Evolutionary conservation across 2,329 filamentous ascomycete species (phyloP).

Genomic region (Pestalotiopsis sp.): DNA sequence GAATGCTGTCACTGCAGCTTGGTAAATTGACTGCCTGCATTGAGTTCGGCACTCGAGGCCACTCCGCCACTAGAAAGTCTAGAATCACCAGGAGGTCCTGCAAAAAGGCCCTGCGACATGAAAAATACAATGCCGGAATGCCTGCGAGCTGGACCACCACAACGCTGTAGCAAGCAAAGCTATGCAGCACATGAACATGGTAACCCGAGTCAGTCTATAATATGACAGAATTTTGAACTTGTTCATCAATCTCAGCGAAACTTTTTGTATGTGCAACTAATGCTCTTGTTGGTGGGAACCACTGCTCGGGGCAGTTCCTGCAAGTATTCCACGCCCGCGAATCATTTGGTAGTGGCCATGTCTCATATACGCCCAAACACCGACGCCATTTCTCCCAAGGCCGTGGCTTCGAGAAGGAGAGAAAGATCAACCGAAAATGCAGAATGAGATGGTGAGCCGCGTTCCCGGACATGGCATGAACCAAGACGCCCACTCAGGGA

Average conservation of each 20-base stretch:
- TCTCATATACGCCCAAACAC: conserved; percentile 28
- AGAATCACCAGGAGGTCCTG: neutral
- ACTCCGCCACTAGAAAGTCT: neutral
- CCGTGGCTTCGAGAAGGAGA: conserved; percentile 22
- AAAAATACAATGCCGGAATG: neutral
- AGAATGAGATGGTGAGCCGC: neutral
- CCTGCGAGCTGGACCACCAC: neutral
- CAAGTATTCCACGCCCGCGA: conserved; percentile 28
- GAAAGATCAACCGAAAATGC: conserved; percentile 31
- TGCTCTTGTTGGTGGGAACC: neutral
- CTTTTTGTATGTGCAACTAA: neutral
- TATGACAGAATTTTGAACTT: neutral
- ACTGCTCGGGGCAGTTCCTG: conserved; percentile 24
- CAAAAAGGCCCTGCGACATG: neutral
- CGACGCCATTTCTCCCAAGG: conserved; percentile 26
- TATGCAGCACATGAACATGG: conserved; percentile 9
- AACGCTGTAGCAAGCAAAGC: neutral
- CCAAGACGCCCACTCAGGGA: conserved; percentile 16
- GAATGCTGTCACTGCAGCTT: neutral
- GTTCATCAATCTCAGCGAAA: neutral
- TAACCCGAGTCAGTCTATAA: neutral
- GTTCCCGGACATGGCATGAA: neutral
- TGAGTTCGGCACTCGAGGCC: neutral
- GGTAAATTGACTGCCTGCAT: neutral
- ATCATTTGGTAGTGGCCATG: conserved; percentile 21